Evolutionary conservation across 2,329 filamentous ascomycete genomes (phyloP).

Genomic region (Aschersonia sp.): DNA sequence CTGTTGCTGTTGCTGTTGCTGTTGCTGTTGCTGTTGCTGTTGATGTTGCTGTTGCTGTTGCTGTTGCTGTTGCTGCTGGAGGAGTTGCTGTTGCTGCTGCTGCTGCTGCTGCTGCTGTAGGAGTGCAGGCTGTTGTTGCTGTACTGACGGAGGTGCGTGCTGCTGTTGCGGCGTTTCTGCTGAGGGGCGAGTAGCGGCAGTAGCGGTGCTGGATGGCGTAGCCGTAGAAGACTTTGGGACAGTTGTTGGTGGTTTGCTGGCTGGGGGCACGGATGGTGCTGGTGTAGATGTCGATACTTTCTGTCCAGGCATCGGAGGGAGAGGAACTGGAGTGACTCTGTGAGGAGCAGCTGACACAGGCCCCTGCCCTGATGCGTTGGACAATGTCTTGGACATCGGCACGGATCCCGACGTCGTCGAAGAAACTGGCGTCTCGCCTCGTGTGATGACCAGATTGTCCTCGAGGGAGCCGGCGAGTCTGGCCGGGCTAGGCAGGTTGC

Average conservation of each 20-base stretch:
- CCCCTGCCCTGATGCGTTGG: slow-evolving; percentile 3
- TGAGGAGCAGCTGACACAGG: slow-evolving; percentile 3
- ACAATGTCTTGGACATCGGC: slow-evolving; percentile 2
- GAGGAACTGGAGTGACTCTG: slow-evolving; percentile 22
- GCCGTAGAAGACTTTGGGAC: neutral
- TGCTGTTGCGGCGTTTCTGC: neutral
- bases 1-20: no score
- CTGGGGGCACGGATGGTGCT: neutral
- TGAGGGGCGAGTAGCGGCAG: no score
- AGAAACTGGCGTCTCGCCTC: slow-evolving; percentile 5
- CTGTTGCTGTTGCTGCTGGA: slow-evolving; percentile 1
- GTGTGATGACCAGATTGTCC: slow-evolving; percentile 10
- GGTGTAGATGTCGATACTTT: slow-evolving; percentile 7
- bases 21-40: neutral
- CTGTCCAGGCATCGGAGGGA: slow-evolving; percentile 20
- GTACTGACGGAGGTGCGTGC: slow-evolving; percentile 5
- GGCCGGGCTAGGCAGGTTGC: slow-evolving; percentile 18
- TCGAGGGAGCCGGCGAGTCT: slow-evolving; percentile 12
- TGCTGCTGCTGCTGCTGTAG: slow-evolving; percentile 2
- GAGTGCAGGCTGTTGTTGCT: slow-evolving; percentile 2
- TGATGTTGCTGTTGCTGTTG: slow-evolving; percentile 3
- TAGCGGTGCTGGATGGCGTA: neutral
- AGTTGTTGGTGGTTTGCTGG: slow-evolving; percentile 1
- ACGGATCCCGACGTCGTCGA: slow-evolving; percentile 2
- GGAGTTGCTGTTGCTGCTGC: neutral